These are phyloP conservation scores for Pythium vanterpoolii DNA, from an alignment of 352 stramenopile species.

Conservation along the genomic window DNA sequence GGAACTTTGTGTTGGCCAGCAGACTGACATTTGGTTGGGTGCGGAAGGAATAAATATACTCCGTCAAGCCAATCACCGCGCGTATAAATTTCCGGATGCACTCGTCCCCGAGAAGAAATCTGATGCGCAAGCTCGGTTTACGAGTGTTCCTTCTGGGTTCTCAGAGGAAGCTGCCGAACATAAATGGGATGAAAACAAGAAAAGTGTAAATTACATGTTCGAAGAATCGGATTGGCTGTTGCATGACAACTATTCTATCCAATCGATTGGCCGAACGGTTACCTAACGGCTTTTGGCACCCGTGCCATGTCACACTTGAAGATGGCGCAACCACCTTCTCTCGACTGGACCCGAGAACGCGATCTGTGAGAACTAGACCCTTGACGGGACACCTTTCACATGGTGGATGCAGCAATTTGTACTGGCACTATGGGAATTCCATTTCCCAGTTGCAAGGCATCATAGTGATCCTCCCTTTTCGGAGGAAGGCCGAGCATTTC, in stretches of 20 bases:
- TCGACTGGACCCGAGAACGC: background rate
- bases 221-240: conserved; percentile 6
- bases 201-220: conserved; percentile 17
- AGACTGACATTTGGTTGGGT: conserved; percentile 1
- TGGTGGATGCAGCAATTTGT: too few species aligned
- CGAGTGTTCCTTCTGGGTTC: background rate
- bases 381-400: background rate
- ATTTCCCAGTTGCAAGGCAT: too few species aligned
- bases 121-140: too few species aligned
- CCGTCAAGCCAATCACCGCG: background rate
- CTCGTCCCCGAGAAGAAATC: conserved; percentile 15
- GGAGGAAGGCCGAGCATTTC: too few species aligned
- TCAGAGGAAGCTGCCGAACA: background rate
- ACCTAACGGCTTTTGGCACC: conserved; percentile 5
- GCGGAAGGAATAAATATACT: background rate
- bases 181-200: conserved; percentile 10
- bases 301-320: conserved; percentile 16
- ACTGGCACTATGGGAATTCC: too few species aligned
- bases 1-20: background rate
- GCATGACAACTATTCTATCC: conserved; percentile 22
- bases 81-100: background rate
- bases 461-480: too few species aligned
- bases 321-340: background rate
- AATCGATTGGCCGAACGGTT: conserved; percentile 11
- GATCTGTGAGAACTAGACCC: background rate